Conservation (phyloP, 2,329 filamentous ascomycete genomes). For the Fusarium sacchari region DNA sequence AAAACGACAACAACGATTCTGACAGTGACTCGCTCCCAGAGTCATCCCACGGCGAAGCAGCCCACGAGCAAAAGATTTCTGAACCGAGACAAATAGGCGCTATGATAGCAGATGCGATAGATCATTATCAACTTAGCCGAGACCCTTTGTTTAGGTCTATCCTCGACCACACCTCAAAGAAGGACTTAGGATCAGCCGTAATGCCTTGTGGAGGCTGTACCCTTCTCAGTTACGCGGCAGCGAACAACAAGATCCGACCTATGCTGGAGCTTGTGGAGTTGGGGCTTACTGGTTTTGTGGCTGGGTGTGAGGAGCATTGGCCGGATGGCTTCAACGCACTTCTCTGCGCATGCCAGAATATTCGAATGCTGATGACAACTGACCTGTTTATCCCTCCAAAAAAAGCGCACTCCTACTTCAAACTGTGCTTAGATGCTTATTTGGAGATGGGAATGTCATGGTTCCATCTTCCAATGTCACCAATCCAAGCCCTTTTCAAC, state of each 20-base stretch:
- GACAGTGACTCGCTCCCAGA: background rate
- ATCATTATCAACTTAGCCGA: background rate
- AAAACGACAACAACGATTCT: background rate
- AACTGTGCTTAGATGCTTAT: constrained; percentile 36
- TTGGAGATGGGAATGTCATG: constrained; percentile 28
- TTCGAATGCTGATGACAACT: constrained; percentile 16
- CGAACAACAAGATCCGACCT: background rate
- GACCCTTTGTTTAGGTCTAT: constrained; percentile 18
- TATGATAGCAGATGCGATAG: constrained; percentile 29
- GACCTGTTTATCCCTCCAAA: constrained; percentile 18
- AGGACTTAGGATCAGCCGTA: constrained; percentile 26
- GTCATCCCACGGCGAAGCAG: background rate
- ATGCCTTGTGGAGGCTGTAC: constrained; percentile 40
- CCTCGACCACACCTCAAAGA: constrained; percentile 24
- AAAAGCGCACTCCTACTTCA: constrained; percentile 18
- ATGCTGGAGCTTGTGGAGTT: constrained; percentile 37
- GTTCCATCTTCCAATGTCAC: constrained; percentile 29
- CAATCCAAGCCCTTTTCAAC: constrained; percentile 33
- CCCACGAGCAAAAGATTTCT: background rate
- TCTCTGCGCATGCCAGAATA: constrained; percentile 17
- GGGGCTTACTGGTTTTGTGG: constrained; percentile 31
- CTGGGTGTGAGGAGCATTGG: constrained; percentile 37
- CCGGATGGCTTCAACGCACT: constrained; percentile 37
- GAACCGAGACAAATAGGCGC: constrained; percentile 17
- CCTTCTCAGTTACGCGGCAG: constrained; percentile 37